phyloP scores from a whole-genome alignment of 345 rosid genomes.

The Raphanus raphanistrum region DNA sequence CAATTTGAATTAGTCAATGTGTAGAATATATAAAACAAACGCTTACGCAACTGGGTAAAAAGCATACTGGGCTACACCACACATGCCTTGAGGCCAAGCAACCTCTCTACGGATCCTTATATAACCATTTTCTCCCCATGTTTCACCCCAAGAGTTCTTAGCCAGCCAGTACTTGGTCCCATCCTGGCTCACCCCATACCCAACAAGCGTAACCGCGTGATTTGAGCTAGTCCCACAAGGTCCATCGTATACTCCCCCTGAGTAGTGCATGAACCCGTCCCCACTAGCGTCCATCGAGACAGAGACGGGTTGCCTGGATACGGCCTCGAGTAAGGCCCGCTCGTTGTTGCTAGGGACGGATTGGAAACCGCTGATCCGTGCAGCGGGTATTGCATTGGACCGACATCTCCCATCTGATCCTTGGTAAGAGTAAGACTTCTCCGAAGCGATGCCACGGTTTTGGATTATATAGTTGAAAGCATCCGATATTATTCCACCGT shows the following conservation, averaged over 20 bases:
- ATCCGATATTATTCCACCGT: conserved; percentile 58
- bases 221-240: conserved; percentile 45
- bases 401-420: conserved; percentile 38
- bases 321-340: conserved; percentile 51
- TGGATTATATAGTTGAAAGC: conserved; percentile 49
- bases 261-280: conserved; percentile 45
- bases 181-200: conserved; percentile 47
- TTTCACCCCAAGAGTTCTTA: conserved; percentile 63
- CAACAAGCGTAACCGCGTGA: conserved; percentile 58
- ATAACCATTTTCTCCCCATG: conserved; percentile 62
- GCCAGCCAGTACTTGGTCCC: conserved; percentile 61
- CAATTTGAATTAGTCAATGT: not conserved
- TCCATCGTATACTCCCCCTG: conserved; percentile 47
- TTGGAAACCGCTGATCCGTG: conserved; percentile 50
- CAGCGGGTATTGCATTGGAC: conserved; percentile 32
- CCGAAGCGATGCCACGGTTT: conserved; percentile 53
- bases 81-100: conserved; percentile 49
- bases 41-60: conserved; percentile 50
- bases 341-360: conserved; percentile 53
- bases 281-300: conserved; percentile 46
- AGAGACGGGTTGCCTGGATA: conserved; percentile 57
- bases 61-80: conserved; percentile 51
- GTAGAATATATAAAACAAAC: not conserved
- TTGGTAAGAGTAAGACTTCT: conserved; percentile 49
- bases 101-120: conserved; percentile 52